Evolutionary conservation across 1,139 yeast species (phyloP), one percentile per base, ranked within the genome.

Genomic region (Yarrowia galli): DNA sequence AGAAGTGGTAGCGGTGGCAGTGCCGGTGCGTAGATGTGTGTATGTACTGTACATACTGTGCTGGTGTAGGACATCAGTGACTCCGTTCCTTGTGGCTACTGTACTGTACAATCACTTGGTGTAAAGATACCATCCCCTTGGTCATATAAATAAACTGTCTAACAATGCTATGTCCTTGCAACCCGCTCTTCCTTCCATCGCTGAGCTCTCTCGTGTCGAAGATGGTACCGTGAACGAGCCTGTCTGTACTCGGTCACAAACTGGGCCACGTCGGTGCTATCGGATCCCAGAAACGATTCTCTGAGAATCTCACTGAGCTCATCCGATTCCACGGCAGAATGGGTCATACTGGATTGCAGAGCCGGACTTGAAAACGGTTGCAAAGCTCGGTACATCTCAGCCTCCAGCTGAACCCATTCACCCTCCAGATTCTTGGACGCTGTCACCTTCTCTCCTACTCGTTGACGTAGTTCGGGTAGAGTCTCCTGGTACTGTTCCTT

Each of bases 101-200:
- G n/a, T n/a, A n/a, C n/a, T n/a, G n/a, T n/a, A n/a, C n/a, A n/a
- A n/a, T n/a, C n/a, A n/a, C n/a, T n/a, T n/a, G n/a, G n/a, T n/a
- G n/a, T n/a, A n/a, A n/a, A n/a, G n/a, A n/a, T n/a, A n/a, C n/a
- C n/a, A n/a, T n/a, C n/a, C n/a, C n/a, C n/a, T n/a, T n/a, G n/a
- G n/a, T n/a, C n/a, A n/a, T n/a, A n/a, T n/a, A 38, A 40, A 40
- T 40, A 40, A 40, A n/a, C 3, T 40, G 9, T 8, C 12, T 18
- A 13, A 13, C 15, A 10, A 20, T 43, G 28, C 48, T 43, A 58
- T 1, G 64, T 68, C 20, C 71, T 68, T 13, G 86, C 84, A 0
- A 89, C 89, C 68, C 93, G 77, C 70, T 88, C 91, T 74, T 89
- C 92, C 67, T 84, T 81, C 84, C 90, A 83, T 63, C 93, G 78